Evolutionary conservation across 2,329 filamentous ascomycete species (phyloP).

Genomic region (Xylaria sp.): DNA sequence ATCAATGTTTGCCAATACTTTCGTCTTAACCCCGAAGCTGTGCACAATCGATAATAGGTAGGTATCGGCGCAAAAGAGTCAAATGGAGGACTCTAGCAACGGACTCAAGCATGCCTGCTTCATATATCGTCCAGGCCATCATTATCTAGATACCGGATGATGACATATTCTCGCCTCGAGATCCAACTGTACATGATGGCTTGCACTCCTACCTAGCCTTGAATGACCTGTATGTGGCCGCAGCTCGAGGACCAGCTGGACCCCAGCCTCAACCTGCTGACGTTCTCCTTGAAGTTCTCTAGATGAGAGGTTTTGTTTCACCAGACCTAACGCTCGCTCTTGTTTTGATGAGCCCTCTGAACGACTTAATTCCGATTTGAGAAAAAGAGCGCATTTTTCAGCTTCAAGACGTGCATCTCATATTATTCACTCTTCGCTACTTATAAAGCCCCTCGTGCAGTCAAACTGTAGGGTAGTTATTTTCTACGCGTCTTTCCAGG

Average conservation of each 20-base stretch:
- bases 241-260: background rate
- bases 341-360: background rate
- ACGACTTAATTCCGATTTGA: background rate
- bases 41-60: slow-evolving; percentile 8
- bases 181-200: background rate
- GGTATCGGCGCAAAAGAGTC: background rate
- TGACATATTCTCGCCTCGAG: background rate
- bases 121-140: background rate
- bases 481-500: background rate
- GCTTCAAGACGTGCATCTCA: background rate
- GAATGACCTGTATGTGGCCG: background rate
- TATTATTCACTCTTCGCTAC: background rate
- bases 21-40: slow-evolving; percentile 10
- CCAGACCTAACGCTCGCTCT: background rate
- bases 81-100: background rate
- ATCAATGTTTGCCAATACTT: background rate
- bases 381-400: background rate
- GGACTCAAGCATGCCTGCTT: background rate
- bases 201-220: background rate
- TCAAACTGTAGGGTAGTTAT: background rate
- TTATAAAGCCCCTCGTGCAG: background rate
- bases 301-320: background rate
- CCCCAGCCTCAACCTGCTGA: background rate
- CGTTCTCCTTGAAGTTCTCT: background rate
- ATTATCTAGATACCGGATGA: background rate